Conservation (phyloP, 1,284 basidiomycete genomes). For the Quambalaria eucalypti region DNA sequence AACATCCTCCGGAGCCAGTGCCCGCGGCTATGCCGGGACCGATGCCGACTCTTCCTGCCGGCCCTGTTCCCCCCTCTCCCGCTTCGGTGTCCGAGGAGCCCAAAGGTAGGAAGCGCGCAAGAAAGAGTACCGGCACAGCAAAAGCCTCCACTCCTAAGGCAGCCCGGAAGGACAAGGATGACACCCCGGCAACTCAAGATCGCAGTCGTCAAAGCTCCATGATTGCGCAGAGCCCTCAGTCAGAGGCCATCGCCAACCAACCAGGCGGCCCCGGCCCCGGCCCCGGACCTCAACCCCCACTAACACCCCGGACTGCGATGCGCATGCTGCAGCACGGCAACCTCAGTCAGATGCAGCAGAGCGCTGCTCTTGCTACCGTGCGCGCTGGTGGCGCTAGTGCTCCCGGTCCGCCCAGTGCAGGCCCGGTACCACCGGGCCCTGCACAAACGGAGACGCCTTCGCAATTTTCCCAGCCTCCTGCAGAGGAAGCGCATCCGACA, state of each 20-base stretch:
- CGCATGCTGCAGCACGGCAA: slow-evolving; percentile 8
- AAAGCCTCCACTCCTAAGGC: not conserved
- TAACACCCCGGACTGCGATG: slow-evolving; percentile 2
- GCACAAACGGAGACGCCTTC: not conserved
- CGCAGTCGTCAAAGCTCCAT: not conserved
- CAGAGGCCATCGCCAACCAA: not conserved
- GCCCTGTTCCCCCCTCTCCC: slow-evolving; percentile 2
- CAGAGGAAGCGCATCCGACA: slow-evolving; percentile 32
- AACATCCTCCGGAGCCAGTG: too few relatives aligned
- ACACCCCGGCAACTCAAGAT: not conserved
- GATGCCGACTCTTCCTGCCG: too few relatives aligned
- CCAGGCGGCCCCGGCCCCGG: not conserved
- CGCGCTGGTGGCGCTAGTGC: not conserved
- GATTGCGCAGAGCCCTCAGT: not conserved
- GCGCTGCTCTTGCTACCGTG: slow-evolving; percentile 3
- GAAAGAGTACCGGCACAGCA: not conserved
- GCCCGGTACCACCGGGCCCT: not conserved
- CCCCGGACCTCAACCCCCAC: not conserved
- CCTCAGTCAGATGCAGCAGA: slow-evolving; percentile 6
- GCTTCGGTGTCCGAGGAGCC: too few relatives aligned
- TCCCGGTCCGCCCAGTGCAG: not conserved
- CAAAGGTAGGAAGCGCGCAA: not conserved
- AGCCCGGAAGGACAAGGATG: not conserved
- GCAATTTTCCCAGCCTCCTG: not conserved
- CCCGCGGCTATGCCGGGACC: too few relatives aligned